A percentile compares a stretch with the other conserved stretches of the same genome.
Conservation (phyloP, 1,284 basidiomycete species). For the Ceratobasidium sp. region DNA sequence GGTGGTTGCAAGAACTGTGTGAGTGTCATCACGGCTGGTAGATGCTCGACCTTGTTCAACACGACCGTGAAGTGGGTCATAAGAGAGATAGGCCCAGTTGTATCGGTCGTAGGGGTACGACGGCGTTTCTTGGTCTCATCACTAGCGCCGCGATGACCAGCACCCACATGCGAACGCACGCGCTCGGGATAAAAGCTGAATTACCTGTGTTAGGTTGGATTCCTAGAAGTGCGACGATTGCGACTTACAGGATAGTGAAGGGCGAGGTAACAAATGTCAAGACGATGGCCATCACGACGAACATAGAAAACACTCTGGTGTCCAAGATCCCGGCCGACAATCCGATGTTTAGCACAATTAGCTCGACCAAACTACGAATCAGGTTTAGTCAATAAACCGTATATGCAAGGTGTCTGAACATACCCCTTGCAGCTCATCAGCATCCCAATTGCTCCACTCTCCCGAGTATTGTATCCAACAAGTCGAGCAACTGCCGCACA, state of each 20-base stretch:
- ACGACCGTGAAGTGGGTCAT: conserved; percentile 82
- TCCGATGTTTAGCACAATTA: conserved; percentile 90
- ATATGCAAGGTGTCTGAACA: conserved; percentile 46
- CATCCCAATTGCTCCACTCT: conserved; percentile 74
- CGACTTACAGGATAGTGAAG: conserved; percentile 71
- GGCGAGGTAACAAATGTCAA: conserved; percentile 93
- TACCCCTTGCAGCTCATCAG: conserved; percentile 82
- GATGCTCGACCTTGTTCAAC: conserved; percentile 90
- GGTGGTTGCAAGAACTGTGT: conserved; percentile 72
- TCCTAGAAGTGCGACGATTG: conserved; percentile 79
- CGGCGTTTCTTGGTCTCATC: conserved; percentile 43
- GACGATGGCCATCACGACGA: conserved; percentile 88
- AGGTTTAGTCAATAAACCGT: background rate
- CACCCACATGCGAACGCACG: conserved; percentile 3
- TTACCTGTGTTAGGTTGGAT: background rate
- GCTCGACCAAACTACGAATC: conserved; percentile 47
- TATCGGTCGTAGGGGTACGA: conserved; percentile 4
- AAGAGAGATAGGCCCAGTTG: conserved; percentile 47
- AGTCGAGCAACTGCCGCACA: conserved; percentile 68
- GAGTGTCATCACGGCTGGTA: conserved; percentile 78
- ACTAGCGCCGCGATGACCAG: conserved; percentile 55
- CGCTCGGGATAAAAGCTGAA: conserved; percentile 44
- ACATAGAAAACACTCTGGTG: conserved; percentile 76
- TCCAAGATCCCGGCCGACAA: conserved; percentile 81
- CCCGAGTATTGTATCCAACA: conserved; percentile 70